Base-by-base conservation (phyloP, 2,329 filamentous ascomycete species). In the Colletotrichum orbiculare region DNA sequence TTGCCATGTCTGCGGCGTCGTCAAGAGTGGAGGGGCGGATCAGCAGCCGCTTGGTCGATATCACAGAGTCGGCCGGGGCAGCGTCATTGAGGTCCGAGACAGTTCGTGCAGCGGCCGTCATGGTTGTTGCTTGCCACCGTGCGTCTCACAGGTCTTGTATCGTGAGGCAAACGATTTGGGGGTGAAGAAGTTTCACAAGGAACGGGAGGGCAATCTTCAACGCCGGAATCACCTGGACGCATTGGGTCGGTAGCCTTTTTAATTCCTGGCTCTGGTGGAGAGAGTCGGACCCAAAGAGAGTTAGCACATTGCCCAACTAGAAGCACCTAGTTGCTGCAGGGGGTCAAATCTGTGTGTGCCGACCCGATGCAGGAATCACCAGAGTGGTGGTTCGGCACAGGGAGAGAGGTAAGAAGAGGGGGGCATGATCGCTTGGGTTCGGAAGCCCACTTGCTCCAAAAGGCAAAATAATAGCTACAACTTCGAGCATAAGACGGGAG, bases 1-100 rank as follows among this genome's bases (percentile, higher is more conserved):
- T 37, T 38, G 62, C 62, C 62, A 65, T 65, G 39, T 43, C 62
- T n/a, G 57, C 10, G 45, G 62, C 62, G 47, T 65, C 62, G n/a
- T 49, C 57, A 11, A 56, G 15, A 17, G 62, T 56, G 33, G 52
- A 55, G 33, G 57, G 58, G 41, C 62, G 62, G 17, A 65, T 46
- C 6, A 62, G 13, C 12, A 65, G 50, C 33, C 58, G 50, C 10
- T 41, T 62, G 8, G 62, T 65, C 15, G 15, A 17, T 39, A 64
- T 54, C 12, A 52, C 58, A 15, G 45, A 39, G 13, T 15, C 35
- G 34, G 42, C 34, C 8, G 17, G 12, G 39, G 61, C 38, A 38
- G 17, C 25, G 17, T 13, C 17, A 11, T 59, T 60, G 49, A 41
- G 25, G 17, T 49, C 48, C 12, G 57, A 48, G 33, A 12, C 15